phyloP scores from a whole-genome alignment of 2,329 filamentous ascomycete genomes.

The Sporothrix globosa region DNA sequence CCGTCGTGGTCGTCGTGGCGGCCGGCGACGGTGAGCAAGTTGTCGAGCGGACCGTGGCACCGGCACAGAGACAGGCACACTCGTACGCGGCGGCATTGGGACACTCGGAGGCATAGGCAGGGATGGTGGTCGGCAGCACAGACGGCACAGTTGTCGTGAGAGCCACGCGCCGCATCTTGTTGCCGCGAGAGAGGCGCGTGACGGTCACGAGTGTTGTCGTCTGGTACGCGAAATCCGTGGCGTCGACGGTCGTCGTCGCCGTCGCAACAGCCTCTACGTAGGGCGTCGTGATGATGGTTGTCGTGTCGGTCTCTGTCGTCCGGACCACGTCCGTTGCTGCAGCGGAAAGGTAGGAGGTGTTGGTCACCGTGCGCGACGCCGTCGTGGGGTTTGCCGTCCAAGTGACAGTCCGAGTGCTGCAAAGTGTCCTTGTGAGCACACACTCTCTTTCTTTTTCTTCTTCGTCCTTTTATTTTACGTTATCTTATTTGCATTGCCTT shows the following conservation, averaged over 20 bases:
- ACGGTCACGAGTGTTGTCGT: constrained; percentile 24
- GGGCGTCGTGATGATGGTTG: constrained; percentile 26
- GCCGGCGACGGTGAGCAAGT: background rate
- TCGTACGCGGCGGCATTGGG: background rate
- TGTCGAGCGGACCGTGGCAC: constrained; percentile 5
- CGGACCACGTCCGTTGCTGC: background rate
- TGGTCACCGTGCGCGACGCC: background rate
- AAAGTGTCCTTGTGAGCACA: background rate
- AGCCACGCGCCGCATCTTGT: background rate
- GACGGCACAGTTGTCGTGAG: background rate
- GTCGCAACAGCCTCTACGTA: constrained; percentile 4
- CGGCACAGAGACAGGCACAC: constrained; percentile 23
- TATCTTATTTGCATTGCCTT: too few relatives aligned
- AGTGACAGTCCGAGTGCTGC: constrained; percentile 9
- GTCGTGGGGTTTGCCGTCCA: constrained; percentile 19
- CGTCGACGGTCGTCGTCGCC: background rate
- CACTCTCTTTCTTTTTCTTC: background rate
- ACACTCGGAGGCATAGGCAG: constrained; percentile 25
- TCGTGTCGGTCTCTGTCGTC: constrained; percentile 19
- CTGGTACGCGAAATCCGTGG: background rate
- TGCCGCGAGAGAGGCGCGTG: background rate
- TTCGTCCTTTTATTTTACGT: too few relatives aligned
- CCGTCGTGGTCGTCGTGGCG: background rate
- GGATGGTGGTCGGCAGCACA: background rate
- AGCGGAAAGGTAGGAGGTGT: background rate